Conservation (phyloP, 2,329 filamentous ascomycete species). For the Chaetomium olivaceum region DNA sequence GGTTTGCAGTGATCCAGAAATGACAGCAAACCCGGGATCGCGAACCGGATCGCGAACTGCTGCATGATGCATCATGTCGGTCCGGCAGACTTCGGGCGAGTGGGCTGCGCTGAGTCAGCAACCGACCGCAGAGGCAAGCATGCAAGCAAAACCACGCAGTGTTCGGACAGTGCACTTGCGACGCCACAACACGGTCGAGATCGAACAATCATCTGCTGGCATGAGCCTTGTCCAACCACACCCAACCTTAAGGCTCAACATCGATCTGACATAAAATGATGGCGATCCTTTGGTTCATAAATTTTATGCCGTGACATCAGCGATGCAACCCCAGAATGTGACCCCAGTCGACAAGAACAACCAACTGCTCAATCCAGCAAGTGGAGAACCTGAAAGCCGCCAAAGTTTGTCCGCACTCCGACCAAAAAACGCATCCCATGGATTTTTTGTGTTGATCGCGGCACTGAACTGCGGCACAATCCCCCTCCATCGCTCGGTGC, state of each 20-base stretch:
- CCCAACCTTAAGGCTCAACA: not conserved
- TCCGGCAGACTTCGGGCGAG: too few relatives aligned
- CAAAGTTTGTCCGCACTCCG: conserved; percentile 28
- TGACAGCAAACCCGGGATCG: too few relatives aligned
- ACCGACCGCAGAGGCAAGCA: too few relatives aligned
- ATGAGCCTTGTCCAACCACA: not conserved
- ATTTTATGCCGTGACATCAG: not conserved
- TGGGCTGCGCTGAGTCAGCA: too few relatives aligned
- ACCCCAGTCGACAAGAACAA: not conserved
- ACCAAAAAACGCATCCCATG: not conserved
- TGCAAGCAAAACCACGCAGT: too few relatives aligned
- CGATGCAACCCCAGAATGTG: not conserved
- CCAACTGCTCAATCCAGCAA: too few relatives aligned
- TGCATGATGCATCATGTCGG: too few relatives aligned
- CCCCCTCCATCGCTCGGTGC: not conserved
- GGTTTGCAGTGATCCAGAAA: too few relatives aligned
- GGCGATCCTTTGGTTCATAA: not conserved
- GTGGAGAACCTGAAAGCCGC: not conserved
- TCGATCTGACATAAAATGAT: not conserved
- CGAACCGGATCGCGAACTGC: too few relatives aligned
- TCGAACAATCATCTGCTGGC: not conserved
- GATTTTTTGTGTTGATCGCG: not conserved
- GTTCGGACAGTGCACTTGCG: not conserved
- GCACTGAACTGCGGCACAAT: not conserved
- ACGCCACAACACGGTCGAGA: not conserved